Base-by-base conservation (phyloP, 1,284 basidiomycete genomes). In the Pseudozyma pruni region DNA sequence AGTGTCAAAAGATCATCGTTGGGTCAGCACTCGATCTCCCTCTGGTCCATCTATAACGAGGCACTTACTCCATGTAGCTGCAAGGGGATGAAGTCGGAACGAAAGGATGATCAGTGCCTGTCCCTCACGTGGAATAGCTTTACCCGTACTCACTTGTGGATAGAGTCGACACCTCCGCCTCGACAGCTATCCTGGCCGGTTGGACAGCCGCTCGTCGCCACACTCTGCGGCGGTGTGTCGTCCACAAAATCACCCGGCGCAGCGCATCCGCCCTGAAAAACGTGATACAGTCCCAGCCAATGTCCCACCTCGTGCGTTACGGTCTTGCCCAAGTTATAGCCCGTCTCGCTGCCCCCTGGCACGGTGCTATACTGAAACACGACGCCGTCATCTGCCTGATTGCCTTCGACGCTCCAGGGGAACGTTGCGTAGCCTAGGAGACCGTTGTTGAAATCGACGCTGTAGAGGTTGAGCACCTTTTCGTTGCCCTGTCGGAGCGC, bases 201-300 rank as follows among this genome's bases (percentile, higher is more conserved):
- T 3, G 74, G 72, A 39, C 74, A 74, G 2, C 72, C 74, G 14
- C 39, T 57, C 11, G 72, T 68, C 3, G 72, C 59, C 2, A 22
- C 20, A n/a, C 50, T 57, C 53, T 76, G 63, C 32, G 74, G 61
- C 23, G 86, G 85, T 2, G 87, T 87, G 69, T 88, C 87, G 33
- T 76, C 72, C 49, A 88, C 87, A 34, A 60, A 74, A 74, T 88
- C 87, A 14, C 87, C 87, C 16, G 82, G 52, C 34, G 83, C 84
- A 32, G 64, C 69, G 83, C 87, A 88, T 5, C 87, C 87, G 25
- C 87, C 87, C 73, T 88, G 86, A 84, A 88, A 88, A 32, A 87
- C 86, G 76, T 88, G 87, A 81, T 86, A 87, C 33, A 88, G 83
- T 32, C 87, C 87, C 68, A 87, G 40, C 74, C 74, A 79, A 40